Evolutionary conservation across 371 early-diverging fungal species (phyloP), one percentile per base, ranked within the genome.

Genomic region (Lichtheimia corymbifera): DNA sequence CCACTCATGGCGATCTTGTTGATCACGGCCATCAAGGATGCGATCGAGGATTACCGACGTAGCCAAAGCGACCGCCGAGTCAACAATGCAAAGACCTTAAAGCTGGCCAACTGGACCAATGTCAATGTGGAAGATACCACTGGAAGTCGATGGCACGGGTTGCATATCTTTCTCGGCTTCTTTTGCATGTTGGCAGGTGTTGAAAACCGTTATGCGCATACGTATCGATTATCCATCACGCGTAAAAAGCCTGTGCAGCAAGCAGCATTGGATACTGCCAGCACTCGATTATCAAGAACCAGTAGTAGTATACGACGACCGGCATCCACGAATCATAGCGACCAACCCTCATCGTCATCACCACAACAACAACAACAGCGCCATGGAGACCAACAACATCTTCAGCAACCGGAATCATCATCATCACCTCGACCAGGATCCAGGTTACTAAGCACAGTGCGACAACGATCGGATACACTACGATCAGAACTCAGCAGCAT

Each of bases 1-100:
- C 97, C 97, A 0, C 80, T 99, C 27, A 62, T 85, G 30, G 76
- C 90, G 27, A 93, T 97, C 47, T 66, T 96, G 11, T 63, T 87
- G 17, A 87, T 91, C 14, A 91, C 95, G 4, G 95, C 88, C 43
- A 88, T 93, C 17, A 96, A 96, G 69, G 96, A 97, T 72, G 91
- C 85, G 2, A 77, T 93, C 52, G 96, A 96, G 67, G 99, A 98
- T 68, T 74, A 76, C 50, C 79, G 88, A 54, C 77, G 95, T 43
- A 88, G 87, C 51, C 64, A 76, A 52, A 86, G 85, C 53, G 95
- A 94, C 65, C 72, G 73, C 15, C 77, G 67, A 24, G 87, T 93
- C 35, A 97, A 94, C 58, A 80, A 85, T 24, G 79, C 91, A 7
- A 58, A 62, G 17, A 76, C 83, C 2, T 75, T 87, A 13, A 84